These are phyloP conservation scores for Xylaria bambusicola DNA, from an alignment of 495 filamentous ascomycete genomes.

Conservation along the genomic window DNA sequence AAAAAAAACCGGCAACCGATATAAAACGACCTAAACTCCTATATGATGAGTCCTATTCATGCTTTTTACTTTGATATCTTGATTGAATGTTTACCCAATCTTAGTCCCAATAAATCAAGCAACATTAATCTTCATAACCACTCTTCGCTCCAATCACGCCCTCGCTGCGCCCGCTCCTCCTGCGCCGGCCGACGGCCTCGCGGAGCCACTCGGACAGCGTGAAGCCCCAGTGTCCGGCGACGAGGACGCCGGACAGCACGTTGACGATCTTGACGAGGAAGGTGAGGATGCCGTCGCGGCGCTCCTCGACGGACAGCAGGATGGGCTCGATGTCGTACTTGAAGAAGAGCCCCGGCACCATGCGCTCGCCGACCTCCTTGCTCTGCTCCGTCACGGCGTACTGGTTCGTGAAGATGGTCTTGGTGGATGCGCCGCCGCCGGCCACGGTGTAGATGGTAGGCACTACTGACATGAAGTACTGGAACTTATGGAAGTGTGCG, in stretches of 20 bases:
- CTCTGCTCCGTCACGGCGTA: slow-evolving; percentile 93
- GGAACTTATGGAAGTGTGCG: slow-evolving; percentile 87
- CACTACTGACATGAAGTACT: slow-evolving; percentile 97
- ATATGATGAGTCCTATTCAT: slow-evolving; percentile 11
- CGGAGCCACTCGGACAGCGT: slow-evolving; percentile 54
- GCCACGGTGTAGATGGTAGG: slow-evolving; percentile 87
- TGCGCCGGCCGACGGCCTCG: slow-evolving; percentile 50
- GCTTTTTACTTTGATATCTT: neutral
- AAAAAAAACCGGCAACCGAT: neutral
- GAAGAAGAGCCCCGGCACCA: slow-evolving; percentile 92
- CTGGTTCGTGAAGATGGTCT: slow-evolving; percentile 88
- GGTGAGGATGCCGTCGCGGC: slow-evolving; percentile 69
- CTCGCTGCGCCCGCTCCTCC: slow-evolving; percentile 54
- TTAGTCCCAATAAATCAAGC: neutral
- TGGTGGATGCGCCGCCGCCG: slow-evolving; percentile 38
- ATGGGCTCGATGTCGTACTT: slow-evolving; percentile 99
- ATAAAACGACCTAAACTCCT: slow-evolving; percentile 7
- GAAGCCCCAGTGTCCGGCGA: slow-evolving; percentile 63
- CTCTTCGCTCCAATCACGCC: slow-evolving; percentile 54
- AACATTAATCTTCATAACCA: slow-evolving; percentile 30
- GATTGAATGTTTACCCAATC: neutral
- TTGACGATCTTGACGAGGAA: slow-evolving; percentile 75
- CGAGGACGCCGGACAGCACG: slow-evolving; percentile 60
- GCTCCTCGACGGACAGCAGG: slow-evolving; percentile 79
- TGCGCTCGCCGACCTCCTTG: slow-evolving; percentile 64